phyloP scores from a whole-genome alignment of 75 land plant species.

The Picea glauca region DNA sequence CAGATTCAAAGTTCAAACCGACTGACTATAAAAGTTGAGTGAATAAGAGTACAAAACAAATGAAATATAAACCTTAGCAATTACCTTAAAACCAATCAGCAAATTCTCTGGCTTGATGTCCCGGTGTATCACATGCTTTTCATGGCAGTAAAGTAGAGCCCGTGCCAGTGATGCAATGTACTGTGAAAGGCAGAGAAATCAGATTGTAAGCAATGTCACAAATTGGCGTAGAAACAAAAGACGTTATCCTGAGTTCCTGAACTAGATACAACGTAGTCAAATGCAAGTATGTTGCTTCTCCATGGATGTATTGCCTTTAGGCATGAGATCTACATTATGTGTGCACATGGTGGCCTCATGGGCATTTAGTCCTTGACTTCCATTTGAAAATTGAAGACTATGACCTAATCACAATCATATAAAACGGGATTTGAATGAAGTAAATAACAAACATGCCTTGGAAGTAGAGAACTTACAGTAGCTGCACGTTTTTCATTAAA shows the following conservation, averaged over 20 bases:
- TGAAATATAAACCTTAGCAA: background rate
- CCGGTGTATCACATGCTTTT: slow-evolving; percentile 48
- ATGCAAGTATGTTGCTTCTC: too few relatives aligned
- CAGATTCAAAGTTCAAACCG: background rate
- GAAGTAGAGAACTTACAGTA: slow-evolving; percentile 51
- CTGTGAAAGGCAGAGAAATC: slow-evolving; percentile 13
- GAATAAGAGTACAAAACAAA: background rate
- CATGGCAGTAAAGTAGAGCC: slow-evolving; percentile 42
- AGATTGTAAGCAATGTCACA: background rate
- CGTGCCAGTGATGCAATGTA: slow-evolving; percentile 45
- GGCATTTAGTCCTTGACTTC: too few relatives aligned
- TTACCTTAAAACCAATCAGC: slow-evolving; percentile 50
- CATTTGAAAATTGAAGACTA: background rate
- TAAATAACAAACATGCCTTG: background rate
- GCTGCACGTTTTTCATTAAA: slow-evolving; percentile 83
- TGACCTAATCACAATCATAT: background rate
- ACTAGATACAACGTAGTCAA: too few relatives aligned
- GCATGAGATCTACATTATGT: too few relatives aligned
- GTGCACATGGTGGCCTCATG: too few relatives aligned
- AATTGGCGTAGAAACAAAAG: background rate
- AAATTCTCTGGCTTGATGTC: slow-evolving; percentile 49
- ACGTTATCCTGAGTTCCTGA: too few relatives aligned
- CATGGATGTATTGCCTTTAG: too few relatives aligned
- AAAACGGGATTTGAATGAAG: background rate
- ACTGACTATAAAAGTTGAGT: background rate